Base-by-base conservation (phyloP, 768 basidiomycete species). In the Phaeolepiota aurea region DNA sequence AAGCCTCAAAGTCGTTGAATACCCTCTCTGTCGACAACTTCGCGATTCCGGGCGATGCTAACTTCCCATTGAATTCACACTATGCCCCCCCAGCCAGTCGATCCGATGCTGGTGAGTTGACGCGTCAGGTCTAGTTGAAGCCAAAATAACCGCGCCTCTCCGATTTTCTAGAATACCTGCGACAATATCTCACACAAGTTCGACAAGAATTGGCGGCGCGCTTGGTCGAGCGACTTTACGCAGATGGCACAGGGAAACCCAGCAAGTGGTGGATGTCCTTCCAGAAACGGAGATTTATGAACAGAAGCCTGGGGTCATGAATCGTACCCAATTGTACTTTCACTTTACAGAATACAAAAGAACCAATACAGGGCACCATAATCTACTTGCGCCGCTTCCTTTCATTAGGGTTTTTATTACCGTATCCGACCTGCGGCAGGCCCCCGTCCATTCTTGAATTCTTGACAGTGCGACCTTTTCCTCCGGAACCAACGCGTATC, bases 251-350 rank as follows among this genome's bases (percentile, higher is more conserved):
- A 3, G 84, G 84, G 43, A 93, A 88, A 59, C 93, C 96, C 3
- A 96, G 87, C 72, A 99, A 99, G 63, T 99, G 96, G 96, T 99
- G 96, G 96, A 94, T 97, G 90, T 87, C 88, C 15, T 99, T 98
- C 79, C 91, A 93, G 63, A 97, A 96, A 76, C 77, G 93, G 56
- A 78, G 88, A 18, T 91, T 91, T 76, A 91, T 91, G 88, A 88
- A 89, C 66, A 81, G 88, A 57, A 89, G 87, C 60, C 60, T 90
- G 58, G 82, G 79, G 44, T 73, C 75, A 55, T 85, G 70, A 64
- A 47, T 21, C 23, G 43, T 36, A 35, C 35, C 42, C 20, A 35
- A n/a, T n/a, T n/a, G n/a, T n/a, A n/a, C n/a, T n/a, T n/a, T n/a
- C n/a, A n/a, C n/a, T n/a, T n/a, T n/a, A n/a, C n/a, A n/a, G n/a